Conservation (phyloP, 805 yeast species). For the Kockiozyma suomiensis region DNA sequence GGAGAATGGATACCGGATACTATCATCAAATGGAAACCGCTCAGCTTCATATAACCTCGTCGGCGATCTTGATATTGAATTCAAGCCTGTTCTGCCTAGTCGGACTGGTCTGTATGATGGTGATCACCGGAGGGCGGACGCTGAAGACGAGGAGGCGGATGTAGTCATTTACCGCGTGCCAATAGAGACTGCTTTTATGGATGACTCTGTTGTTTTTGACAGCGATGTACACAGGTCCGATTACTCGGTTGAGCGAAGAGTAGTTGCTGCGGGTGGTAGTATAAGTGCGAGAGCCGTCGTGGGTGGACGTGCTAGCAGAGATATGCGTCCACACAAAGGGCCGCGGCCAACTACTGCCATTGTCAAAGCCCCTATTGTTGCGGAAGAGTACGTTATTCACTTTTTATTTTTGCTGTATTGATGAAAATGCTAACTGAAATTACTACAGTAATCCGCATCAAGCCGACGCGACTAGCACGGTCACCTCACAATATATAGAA, state of each 20-base stretch:
- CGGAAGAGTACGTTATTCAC: neutral
- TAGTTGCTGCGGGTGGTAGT: conserved; percentile 13
- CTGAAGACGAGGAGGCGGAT: neutral
- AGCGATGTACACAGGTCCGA: neutral
- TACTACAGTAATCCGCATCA: neutral
- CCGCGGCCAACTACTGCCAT: conserved; percentile 16
- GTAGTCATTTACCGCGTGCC: conserved; percentile 14
- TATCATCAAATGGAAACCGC: neutral
- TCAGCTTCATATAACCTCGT: neutral
- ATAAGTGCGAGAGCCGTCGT: conserved; percentile 13
- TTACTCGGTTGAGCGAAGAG: neutral
- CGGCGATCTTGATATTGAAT: neutral
- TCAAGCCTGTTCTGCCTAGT: conserved; percentile 1
- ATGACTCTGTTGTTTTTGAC: neutral
- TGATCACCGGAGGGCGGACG: neutral
- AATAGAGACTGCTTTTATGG: conserved; percentile 4
- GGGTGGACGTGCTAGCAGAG: conserved; percentile 25
- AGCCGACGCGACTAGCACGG: neutral
- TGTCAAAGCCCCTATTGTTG: neutral
- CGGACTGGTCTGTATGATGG: conserved; percentile 13
- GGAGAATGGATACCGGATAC: neutral
- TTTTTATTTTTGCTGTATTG: neutral
- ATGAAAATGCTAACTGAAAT: neutral
- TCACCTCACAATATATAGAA: neutral
- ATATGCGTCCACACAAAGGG: conserved; percentile 6